Evolutionary conservation across 179 eudicot genomes (phyloP), one percentile per base, ranked within the genome.

Genomic region (Silene vulgaris): DNA sequence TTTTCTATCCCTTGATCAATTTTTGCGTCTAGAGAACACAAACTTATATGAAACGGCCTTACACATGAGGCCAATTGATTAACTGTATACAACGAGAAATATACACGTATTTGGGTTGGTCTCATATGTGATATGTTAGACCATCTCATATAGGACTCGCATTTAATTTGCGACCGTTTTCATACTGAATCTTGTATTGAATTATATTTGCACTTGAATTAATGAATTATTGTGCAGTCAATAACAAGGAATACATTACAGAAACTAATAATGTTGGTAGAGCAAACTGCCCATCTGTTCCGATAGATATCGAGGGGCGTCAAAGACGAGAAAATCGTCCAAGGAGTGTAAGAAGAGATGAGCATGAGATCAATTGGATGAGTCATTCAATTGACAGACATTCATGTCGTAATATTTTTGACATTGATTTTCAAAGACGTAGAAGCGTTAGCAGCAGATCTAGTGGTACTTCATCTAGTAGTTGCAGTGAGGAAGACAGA

Each of bases 401-500:
- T 23, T 21, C 76, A 1, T 54, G 61, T 23, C 52, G 69, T 37
- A 32, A 64, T 71, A 61, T 19, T 5, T 57, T 59, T 6, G 8
- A 68, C 28, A 82, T 66, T 69, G 76, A 76, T 69, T 50, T 50
- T 19, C 17, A 54, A 9, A 8, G 23, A 65, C 48, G 76, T 35
- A 70, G 65, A 2, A 74, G 78, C 35, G 61, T 75, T 13, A 72
- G 71, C 13, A 78, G 83, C 19, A 6, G 45, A 37, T 48, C 60
- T 72, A 79, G 87, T 80, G 77, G 85, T 72, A 76, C 88, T 78
- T 84, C 75, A 74, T 85, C 85, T 0, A 87, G 88, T 54, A 82
- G 85, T 73, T 65, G 85, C 35, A 82, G 84, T 1, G 97, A 86
- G 54, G 96, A 88, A 66, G 97, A 90, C 8, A 80, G 83, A 59